A percentile compares a stretch with the other conserved stretches of the same genome.
These are phyloP conservation scores for Cyclotella atomus DNA, from an alignment of 108 stramenopile species.

Conservation along the genomic window DNA sequence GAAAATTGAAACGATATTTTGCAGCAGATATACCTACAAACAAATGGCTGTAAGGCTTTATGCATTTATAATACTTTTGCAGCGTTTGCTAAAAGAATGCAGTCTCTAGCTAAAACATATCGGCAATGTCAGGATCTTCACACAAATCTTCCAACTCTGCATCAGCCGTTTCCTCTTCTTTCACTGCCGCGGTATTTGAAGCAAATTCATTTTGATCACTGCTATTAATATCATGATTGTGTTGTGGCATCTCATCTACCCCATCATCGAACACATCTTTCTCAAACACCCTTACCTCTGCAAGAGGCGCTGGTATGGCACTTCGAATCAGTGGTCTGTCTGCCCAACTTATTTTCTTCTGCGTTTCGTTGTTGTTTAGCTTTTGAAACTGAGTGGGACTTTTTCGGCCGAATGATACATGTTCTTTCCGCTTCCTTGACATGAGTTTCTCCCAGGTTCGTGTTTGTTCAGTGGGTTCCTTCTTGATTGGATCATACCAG, in stretches of 20 bases:
- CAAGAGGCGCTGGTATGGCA: constrained; percentile 1
- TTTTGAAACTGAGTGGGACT: neutral
- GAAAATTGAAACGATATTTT: no score
- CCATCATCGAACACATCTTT: neutral
- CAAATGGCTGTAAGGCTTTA: no score
- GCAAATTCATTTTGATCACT: neutral
- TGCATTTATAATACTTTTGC: no score
- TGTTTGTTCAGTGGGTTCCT: neutral
- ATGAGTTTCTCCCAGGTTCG: constrained; percentile 4
- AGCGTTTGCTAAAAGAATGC: no score
- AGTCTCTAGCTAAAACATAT: constrained; percentile 17
- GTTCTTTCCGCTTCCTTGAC: constrained; percentile 1
- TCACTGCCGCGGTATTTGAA: neutral
- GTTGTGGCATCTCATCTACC: neutral
- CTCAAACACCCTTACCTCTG: neutral
- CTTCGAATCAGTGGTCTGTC: neutral
- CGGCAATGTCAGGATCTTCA: constrained; percentile 2
- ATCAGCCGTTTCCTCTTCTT: neutral
- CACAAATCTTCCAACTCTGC: constrained; percentile 1
- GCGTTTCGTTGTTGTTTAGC: neutral
- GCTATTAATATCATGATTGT: neutral
- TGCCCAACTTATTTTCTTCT: neutral
- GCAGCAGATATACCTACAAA: no score
- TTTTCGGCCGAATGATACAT: neutral
- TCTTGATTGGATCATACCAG: neutral